Conservation (phyloP, 345 rosid genomes). For the Pugionium dolabratum region DNA sequence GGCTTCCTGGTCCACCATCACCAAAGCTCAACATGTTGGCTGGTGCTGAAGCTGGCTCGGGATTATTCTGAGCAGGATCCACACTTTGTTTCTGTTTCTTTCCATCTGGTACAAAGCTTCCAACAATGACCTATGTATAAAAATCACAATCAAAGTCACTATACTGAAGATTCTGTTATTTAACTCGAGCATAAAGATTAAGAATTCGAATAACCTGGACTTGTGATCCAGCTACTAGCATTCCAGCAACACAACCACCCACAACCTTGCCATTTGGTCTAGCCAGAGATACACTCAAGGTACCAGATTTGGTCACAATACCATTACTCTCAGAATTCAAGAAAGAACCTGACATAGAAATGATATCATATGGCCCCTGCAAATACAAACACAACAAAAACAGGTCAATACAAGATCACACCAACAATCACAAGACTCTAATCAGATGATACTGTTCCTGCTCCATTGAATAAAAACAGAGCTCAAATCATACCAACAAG, state of each 20-base stretch:
- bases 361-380: slow-evolving; percentile 89
- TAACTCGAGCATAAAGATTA: neutral
- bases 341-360: slow-evolving; percentile 86
- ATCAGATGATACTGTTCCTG: neutral
- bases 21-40: slow-evolving; percentile 68
- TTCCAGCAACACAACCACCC: slow-evolving; percentile 91
- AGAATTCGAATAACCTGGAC: slow-evolving; percentile 63
- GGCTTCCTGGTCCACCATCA: slow-evolving; percentile 49
- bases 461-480: neutral
- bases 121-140: slow-evolving; percentile 68
- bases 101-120: slow-evolving; percentile 76
- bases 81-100: slow-evolving; percentile 51
- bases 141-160: slow-evolving; percentile 6
- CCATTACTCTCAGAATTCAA: slow-evolving; percentile 70
- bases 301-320: slow-evolving; percentile 72
- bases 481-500: neutral
- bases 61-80: slow-evolving; percentile 37
- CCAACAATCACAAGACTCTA: neutral
- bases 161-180: neutral
- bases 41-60: slow-evolving; percentile 57
- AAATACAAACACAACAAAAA: slow-evolving; percentile 14
- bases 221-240: slow-evolving; percentile 79
- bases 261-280: slow-evolving; percentile 87
- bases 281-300: slow-evolving; percentile 73
- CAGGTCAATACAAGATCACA: slow-evolving; percentile 8